Evolutionary conservation across 2,329 filamentous ascomycete species (phyloP).

Genomic region (Cordyceps javanica): DNA sequence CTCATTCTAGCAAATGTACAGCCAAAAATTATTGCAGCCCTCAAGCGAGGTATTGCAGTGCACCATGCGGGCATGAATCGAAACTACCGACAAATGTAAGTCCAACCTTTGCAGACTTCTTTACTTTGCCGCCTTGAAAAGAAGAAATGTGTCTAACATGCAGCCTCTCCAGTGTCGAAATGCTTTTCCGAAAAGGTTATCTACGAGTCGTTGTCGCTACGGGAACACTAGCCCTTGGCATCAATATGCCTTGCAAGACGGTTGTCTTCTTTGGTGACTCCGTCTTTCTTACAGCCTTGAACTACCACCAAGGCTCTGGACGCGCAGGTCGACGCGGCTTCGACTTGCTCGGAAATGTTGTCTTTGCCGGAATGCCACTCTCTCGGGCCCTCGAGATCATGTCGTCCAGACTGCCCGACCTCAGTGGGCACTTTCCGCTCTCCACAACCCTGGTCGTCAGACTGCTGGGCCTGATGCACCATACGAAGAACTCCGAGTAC

Average conservation of each 20-base stretch:
- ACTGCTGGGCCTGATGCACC: constrained; percentile 59
- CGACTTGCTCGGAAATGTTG: constrained; percentile 73
- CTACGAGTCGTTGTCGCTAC: constrained; percentile 67
- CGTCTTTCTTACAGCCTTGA: constrained; percentile 65
- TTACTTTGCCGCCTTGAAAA: neutral
- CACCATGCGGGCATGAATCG: constrained; percentile 78
- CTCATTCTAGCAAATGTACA: constrained; percentile 45
- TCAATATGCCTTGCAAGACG: constrained; percentile 81
- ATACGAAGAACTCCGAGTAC: constrained; percentile 57
- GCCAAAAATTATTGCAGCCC: constrained; percentile 50
- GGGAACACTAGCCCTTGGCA: constrained; percentile 68
- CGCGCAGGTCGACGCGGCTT: constrained; percentile 76
- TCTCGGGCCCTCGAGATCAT: constrained; percentile 62
- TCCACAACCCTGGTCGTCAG: constrained; percentile 67
- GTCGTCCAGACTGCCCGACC: constrained; percentile 65
- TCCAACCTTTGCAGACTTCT: constrained; percentile 9
- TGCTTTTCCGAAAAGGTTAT: constrained; percentile 67
- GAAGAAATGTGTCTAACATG: neutral
- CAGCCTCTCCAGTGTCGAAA: constrained; percentile 51
- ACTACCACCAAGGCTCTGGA: constrained; percentile 71
- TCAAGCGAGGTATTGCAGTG: constrained; percentile 64
- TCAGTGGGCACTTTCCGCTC: constrained; percentile 72
- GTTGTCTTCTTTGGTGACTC: constrained; percentile 72
- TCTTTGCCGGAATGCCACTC: constrained; percentile 61
- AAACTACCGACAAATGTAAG: constrained; percentile 61